Base-by-base conservation (phyloP, 805 yeast genomes). In the Barnettozyma vustinii region DNA sequence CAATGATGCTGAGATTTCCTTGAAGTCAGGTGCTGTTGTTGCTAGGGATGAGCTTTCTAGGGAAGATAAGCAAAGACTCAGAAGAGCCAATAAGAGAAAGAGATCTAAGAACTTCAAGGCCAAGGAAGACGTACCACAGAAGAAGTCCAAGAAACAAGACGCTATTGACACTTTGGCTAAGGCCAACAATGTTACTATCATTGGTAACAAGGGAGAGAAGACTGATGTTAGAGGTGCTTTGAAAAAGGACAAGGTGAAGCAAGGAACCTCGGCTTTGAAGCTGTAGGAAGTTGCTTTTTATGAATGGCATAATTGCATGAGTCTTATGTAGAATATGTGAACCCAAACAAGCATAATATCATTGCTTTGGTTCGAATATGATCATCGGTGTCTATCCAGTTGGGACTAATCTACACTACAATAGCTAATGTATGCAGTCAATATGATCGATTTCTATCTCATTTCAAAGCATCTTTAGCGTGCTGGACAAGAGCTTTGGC, bases 11-110 rank as follows among this genome's bases (percentile, higher is more conserved):
- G 91, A 87, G 64, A 84, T 88, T 18, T 72, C 78, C 51, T 72
- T 88, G 56, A 81, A 81, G 58, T 83, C 88, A 37, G 96, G 96
- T 60, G 75, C 85, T 56, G 83, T 89, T 3, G 80, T 86, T 69
- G 78, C 95, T 12, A 85, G 86, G 66, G 85, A 79, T 49, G 98
- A 91, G 66, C 71, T 91, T 65, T 75, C 84, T 12, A 78, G 90
- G 54, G 96, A 86, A 42, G 97, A 91, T 52, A 86, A 87, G 62
- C 90, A 86, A 62, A 81, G 96, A 64, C 72, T 89, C 60, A 82
- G 96, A 73, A 76, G 96, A 64, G 85, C 96, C 23, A 81, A 79
- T 61, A 91, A 92, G 79, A 80, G 95, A 66, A 84, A 81, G 75
- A 82, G 80, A 67, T 72, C 87, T 19, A 82, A 81, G 64, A 74